Base-by-base conservation (phyloP, 805 yeast genomes). In the Yarrowia yakushimensis region DNA sequence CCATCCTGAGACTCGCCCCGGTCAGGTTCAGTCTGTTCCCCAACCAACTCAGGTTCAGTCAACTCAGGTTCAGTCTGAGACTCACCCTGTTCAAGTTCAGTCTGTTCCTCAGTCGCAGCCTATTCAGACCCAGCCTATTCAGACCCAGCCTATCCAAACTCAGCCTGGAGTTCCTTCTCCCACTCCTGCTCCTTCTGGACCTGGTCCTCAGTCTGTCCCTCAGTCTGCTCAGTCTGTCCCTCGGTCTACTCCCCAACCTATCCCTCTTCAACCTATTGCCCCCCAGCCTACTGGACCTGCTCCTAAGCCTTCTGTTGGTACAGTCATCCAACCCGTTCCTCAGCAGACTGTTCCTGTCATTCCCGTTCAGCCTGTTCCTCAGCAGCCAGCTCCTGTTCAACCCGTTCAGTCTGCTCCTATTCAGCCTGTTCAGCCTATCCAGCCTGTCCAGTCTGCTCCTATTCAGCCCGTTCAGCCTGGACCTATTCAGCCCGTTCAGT, bases 181-280 rank as follows among this genome's bases (percentile, higher is more conserved):
- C 4, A 13, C 11, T n/a, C 45, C 45, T 39, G 27, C 28, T 22
- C 28, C 28, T 39, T 22, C 15, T 25, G 43, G 18, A 18, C 45
- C 42, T 37, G 42, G 42, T 4, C 42, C 45, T 41, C 45, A 41
- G 45, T 23, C 45, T n/a, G n/a, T n/a, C n/a, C n/a, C n/a, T n/a
- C n/a, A n/a, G n/a, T n/a, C n/a, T n/a, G n/a, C n/a, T n/a, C n/a
- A n/a, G n/a, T n/a, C n/a, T n/a, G n/a, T n/a, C n/a, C n/a, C n/a
- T n/a, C n/a, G n/a, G n/a, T n/a, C n/a, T n/a, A n/a, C n/a, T n/a
- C n/a, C n/a, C n/a, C n/a, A n/a, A n/a, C n/a, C n/a, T n/a, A n/a
- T n/a, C n/a, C n/a, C n/a, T n/a, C n/a, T n/a, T 23, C 45, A 39
- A 28, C 45, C 45, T 23, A 25, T n/a, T 15, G 18, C 15, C 9